Conservation (phyloP, 1,284 basidiomycete genomes). For the Tilletia setariae region DNA sequence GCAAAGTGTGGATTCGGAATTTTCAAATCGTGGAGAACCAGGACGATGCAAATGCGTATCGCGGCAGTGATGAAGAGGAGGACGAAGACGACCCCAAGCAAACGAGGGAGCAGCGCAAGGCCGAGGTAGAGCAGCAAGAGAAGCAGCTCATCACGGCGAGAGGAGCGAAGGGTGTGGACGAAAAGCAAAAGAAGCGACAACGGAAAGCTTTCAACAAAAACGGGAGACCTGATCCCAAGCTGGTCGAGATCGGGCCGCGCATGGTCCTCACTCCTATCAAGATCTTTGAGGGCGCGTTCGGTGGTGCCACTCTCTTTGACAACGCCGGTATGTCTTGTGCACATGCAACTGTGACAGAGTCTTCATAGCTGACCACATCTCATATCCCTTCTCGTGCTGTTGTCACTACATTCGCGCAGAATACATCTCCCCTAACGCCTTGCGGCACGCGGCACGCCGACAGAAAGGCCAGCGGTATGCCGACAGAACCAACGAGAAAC, state of each 20-base stretch:
- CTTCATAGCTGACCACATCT: constrained; percentile 13
- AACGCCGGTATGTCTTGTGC: constrained; percentile 69
- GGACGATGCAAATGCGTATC: constrained; percentile 59
- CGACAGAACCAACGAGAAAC: constrained; percentile 72
- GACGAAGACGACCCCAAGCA: constrained; percentile 59
- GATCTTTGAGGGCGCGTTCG: constrained; percentile 95
- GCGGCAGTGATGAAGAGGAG: constrained; percentile 49
- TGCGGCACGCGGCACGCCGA: constrained; percentile 69
- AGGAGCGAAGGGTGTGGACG: constrained; percentile 26
- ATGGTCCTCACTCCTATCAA: constrained; percentile 96
- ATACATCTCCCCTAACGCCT: constrained; percentile 81
- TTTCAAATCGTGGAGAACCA: constrained; percentile 73
- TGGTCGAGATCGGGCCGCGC: constrained; percentile 75
- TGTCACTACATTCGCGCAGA: constrained; percentile 60
- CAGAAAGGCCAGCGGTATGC: constrained; percentile 77
- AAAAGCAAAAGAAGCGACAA: constrained; percentile 24
- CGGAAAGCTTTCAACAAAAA: constrained; percentile 19
- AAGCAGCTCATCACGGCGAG: constrained; percentile 16
- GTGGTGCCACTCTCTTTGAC: constrained; percentile 90
- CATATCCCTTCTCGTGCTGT: constrained; percentile 17
- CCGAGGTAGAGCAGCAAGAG: constrained; percentile 59
- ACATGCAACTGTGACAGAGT: constrained; percentile 13
- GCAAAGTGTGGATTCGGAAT: constrained; percentile 98
- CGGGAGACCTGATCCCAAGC: constrained; percentile 33
- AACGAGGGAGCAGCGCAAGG: constrained; percentile 20